phyloP scores from a whole-genome alignment of 306 rosid species.

The Quercus berberidifolia region DNA sequence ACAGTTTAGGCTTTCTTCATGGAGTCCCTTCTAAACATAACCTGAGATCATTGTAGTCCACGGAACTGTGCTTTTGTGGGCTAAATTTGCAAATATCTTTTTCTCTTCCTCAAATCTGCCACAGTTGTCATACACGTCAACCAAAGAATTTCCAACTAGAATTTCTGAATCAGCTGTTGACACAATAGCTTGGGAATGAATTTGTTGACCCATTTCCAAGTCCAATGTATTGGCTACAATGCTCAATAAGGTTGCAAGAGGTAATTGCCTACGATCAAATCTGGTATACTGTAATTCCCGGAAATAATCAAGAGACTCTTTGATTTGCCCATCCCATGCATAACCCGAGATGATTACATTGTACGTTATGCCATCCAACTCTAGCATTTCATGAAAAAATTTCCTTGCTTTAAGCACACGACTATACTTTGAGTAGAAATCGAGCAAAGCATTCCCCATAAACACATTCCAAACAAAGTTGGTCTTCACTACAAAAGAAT shows the following conservation, averaged over 20 bases:
- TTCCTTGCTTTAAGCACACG: no score
- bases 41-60: slow-evolving; percentile 90
- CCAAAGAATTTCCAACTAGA: slow-evolving; percentile 74
- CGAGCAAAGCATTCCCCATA: no score
- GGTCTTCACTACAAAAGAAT: no score
- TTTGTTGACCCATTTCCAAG: slow-evolving; percentile 69
- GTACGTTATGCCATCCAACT: no score
- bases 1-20: slow-evolving; percentile 62
- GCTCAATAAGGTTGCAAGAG: slow-evolving; percentile 75
- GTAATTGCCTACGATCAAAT: slow-evolving; percentile 67
- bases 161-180: slow-evolving; percentile 45
- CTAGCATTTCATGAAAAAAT: no score
- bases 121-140: slow-evolving; percentile 94
- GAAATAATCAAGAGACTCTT: slow-evolving; percentile 52
- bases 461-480: no score
- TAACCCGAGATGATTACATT: slow-evolving; percentile 37
- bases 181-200: slow-evolving; percentile 69
- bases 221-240: slow-evolving; percentile 55
- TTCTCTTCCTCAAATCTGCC: slow-evolving; percentile 59
- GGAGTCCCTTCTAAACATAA: slow-evolving; percentile 62
- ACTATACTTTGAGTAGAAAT: no score
- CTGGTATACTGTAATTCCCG: slow-evolving; percentile 48
- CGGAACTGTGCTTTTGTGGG: slow-evolving; percentile 62
- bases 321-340: slow-evolving; percentile 55
- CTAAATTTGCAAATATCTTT: slow-evolving; percentile 47